Evolutionary conservation across 768 basidiomycete species (phyloP), one percentile per base, ranked within the genome.

Genomic region (Mycena alexandri): DNA sequence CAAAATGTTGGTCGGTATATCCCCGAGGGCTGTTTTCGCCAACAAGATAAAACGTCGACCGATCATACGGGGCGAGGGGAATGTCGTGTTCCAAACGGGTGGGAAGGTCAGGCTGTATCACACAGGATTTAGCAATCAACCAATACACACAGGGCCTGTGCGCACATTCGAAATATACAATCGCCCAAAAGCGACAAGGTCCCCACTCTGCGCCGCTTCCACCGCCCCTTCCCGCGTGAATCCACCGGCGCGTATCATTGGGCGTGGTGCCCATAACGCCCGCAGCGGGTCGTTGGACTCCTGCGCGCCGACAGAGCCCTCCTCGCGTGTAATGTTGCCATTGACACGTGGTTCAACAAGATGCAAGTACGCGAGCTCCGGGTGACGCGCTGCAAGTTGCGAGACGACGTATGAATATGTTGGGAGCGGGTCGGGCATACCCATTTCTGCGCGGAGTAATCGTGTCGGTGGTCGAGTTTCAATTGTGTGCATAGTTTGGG

Each of bases 301-400:
- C 19, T 70, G 65, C 3, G 52, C 62, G 2, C 29, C 63, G 29
- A 36, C 7, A 2, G 56, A 44, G 41, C 36, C 22, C 21, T 13
- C n/a, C 9, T 51, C 41, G 36, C 56, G 52, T 33, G n/a, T 5
- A 34, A 53, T 44, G 22, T 44, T 36, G 8, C 72, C 75, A 19
- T 22, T 33, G 17, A 75, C 38, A 16, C 74, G 72, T 29, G 29
- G 29, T 29, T 85, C 82, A 34, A 79, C 69, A 22, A 82, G 70
- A 62, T 85, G 84, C 7, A 87, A 63, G 75, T 85, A 87, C 6
- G 84, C 83, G 24, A 87, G 71, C 16, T 77, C 68, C 14, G 82
- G 81, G 55, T 77, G 75, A 33, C 76, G 77, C 36, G 68, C 61
- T 17, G 73, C 71, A 47, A 88, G 63, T 59, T 82, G 61, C 14